These are phyloP conservation scores for Metschnikowia amazonensis DNA, from an alignment of 805 yeast species.

Conservation along the genomic window DNA sequence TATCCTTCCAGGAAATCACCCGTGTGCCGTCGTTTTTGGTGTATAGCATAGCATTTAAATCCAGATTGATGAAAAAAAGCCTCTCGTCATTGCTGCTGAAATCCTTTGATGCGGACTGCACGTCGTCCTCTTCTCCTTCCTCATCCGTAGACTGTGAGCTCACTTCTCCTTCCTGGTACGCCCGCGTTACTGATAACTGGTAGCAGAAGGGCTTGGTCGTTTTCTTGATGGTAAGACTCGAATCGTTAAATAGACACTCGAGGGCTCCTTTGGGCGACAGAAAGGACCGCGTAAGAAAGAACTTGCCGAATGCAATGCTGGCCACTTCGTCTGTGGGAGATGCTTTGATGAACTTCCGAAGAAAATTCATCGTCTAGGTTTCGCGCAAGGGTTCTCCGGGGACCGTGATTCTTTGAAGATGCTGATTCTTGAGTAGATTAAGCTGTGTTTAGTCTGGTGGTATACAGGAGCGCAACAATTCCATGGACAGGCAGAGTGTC, in stretches of 20 bases:
- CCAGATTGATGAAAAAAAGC: conserved; percentile 61
- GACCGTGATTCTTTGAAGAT: background rate
- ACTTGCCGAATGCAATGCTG: conserved; percentile 73
- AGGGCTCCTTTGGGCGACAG: conserved; percentile 81
- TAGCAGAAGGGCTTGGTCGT: conserved; percentile 63
- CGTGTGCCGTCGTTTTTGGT: conserved; percentile 50
- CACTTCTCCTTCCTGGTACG: conserved; percentile 65
- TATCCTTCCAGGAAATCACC: conserved; percentile 75
- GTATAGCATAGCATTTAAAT: conserved; percentile 52
- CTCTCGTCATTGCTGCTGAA: conserved; percentile 54
- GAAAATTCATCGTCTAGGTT: conserved; percentile 55
- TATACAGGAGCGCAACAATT: background rate
- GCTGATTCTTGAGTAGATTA: background rate
- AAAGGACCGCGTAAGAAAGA: conserved; percentile 68
- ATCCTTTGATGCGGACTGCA: conserved; percentile 25
- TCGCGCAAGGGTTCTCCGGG: background rate
- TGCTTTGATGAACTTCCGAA: conserved; percentile 59
- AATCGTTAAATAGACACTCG: conserved; percentile 80
- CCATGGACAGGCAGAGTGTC: background rate
- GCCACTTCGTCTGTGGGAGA: conserved; percentile 58
- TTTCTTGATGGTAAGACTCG: conserved; percentile 66
- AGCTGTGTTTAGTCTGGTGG: background rate
- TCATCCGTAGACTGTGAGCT: conserved; percentile 44
- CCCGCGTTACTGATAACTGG: conserved; percentile 67
- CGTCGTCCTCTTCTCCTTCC: conserved; percentile 45